Base-by-base conservation (phyloP, 75 land plant species). In the Ceratopteris richardii region DNA sequence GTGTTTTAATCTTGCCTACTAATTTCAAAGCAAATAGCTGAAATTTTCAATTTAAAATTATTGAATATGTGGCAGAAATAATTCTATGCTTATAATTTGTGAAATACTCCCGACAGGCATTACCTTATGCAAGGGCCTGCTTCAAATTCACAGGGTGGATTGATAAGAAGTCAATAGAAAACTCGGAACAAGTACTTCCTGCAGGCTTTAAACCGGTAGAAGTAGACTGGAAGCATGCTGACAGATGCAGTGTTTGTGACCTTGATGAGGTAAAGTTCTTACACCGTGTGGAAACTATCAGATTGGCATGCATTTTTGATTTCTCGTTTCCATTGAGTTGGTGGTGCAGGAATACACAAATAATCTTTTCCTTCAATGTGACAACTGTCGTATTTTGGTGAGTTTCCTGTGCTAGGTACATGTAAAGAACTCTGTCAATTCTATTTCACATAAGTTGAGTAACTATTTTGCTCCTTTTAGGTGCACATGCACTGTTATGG, bases 401-500 rank as follows among this genome's bases (percentile, higher is more conserved):
- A 66, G 67, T 28, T 24, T 52, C 23, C 14, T 46, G 48, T 17
- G n/a, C 5, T 17, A 1, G 11, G 5, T 31, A 19, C 31, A 7
- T 58, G 4, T n/a, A 31, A 3, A n/a, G 23, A 23, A 1, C 16
- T 33, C 10, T 3, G 17, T 31, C 37, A 9, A 13, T 61, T 20
- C 18, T 3, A 57, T 31, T 3, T 36, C 12, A 12, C 1, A 7
- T 10, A 33, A 33, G 19, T 43, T 1, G 22, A 48, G 26, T n/a
- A n/a, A n/a, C n/a, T n/a, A n/a, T n/a, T n/a, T n/a, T n/a, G n/a
- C n/a, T n/a, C 14, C 6, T 52, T 55, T 28, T 51, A 88, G 93
- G 93, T 93, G 19, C 98, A 93, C 74, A 84, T 88, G 67, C 70
- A 78, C 51, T 93, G 98, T 66, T 93, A 93, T 77, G 98, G 98